These are phyloP conservation scores for Pulchroboletus neoregius DNA, from an alignment of 1,284 basidiomycete species.

Conservation along the genomic window DNA sequence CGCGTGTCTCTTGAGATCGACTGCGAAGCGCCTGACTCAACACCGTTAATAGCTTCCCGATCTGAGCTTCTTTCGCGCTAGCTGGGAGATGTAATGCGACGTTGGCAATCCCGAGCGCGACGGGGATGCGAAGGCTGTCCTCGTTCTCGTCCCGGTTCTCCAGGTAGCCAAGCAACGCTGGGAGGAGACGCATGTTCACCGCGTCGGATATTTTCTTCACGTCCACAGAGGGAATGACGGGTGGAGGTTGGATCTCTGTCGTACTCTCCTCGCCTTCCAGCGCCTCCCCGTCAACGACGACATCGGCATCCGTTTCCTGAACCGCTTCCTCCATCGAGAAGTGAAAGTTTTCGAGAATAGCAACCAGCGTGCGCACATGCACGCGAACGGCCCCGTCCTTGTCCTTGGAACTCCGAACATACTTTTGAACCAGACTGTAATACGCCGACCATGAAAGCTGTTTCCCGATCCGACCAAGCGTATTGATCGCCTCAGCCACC, in stretches of 20 bases:
- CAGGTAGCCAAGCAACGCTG: constrained; percentile 71
- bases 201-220: constrained; percentile 65
- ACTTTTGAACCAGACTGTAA: constrained; percentile 77
- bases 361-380: constrained; percentile 83
- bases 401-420: constrained; percentile 69
- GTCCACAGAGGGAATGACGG: constrained; percentile 22
- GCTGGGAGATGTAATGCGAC: constrained; percentile 81
- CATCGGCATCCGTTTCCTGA: constrained; percentile 29
- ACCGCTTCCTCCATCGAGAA: constrained; percentile 71
- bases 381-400: constrained; percentile 78
- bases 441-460: constrained; percentile 85
- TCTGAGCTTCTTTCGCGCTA: constrained; percentile 66
- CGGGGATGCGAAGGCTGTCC: constrained; percentile 81
- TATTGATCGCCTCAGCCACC: constrained; percentile 83
- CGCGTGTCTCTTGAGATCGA: constrained; percentile 91
- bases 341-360: constrained; percentile 89
- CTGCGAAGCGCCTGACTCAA: constrained; percentile 87
- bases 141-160: constrained; percentile 84
- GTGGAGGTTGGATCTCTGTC: constrained; percentile 11
- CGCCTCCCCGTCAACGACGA: constrained; percentile 28
- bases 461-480: constrained; percentile 73
- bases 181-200: constrained; percentile 74
- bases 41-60: constrained; percentile 77
- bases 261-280: constrained; percentile 32
- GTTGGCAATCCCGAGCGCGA: constrained; percentile 85